These are phyloP conservation scores for Fusarium dimerum DNA, from an alignment of 2,329 filamentous ascomycete genomes.

Conservation along the genomic window DNA sequence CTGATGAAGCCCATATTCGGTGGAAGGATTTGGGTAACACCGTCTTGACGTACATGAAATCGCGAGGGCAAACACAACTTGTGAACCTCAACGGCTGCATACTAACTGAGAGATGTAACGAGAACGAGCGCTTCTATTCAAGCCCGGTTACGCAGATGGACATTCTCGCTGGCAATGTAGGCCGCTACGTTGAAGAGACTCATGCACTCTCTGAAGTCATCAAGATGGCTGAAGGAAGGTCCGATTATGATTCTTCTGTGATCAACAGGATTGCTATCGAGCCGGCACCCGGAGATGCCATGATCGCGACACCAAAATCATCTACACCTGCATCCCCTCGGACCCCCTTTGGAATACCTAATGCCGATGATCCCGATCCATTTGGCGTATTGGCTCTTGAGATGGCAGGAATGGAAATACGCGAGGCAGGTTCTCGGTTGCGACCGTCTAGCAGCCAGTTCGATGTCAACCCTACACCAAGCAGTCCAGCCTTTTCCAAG, in stretches of 20 bases:
- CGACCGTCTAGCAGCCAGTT: constrained; percentile 79
- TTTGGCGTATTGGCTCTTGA: constrained; percentile 91
- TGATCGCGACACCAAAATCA: constrained; percentile 49
- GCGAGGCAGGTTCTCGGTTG: constrained; percentile 74
- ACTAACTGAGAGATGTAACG: constrained; percentile 57
- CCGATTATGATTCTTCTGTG: constrained; percentile 68
- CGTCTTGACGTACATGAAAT: constrained; percentile 60
- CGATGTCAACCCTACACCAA: constrained; percentile 75
- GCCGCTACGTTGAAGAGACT: constrained; percentile 55
- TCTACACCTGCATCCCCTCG: constrained; percentile 39
- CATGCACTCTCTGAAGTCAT: constrained; percentile 75
- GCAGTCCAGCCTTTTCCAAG: constrained; percentile 67
- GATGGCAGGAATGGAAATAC: constrained; percentile 83
- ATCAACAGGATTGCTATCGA: constrained; percentile 64
- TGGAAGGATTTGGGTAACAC: constrained; percentile 56
- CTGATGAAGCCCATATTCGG: constrained; percentile 51
- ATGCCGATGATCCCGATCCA: constrained; percentile 81
- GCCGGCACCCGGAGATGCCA: constrained; percentile 75
- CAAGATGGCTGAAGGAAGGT: constrained; percentile 83
- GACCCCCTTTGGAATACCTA: constrained; percentile 74
- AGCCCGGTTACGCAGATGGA: constrained; percentile 54
- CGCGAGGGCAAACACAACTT: constrained; percentile 55
- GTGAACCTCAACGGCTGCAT: constrained; percentile 59
- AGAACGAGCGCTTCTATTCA: constrained; percentile 61
- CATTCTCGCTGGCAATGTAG: constrained; percentile 58